Percentiles rank a stretch among this genome's conserved stretches.
Conservation (phyloP, 352 stramenopile genomes). For the Phytophthora chlamydospora region DNA sequence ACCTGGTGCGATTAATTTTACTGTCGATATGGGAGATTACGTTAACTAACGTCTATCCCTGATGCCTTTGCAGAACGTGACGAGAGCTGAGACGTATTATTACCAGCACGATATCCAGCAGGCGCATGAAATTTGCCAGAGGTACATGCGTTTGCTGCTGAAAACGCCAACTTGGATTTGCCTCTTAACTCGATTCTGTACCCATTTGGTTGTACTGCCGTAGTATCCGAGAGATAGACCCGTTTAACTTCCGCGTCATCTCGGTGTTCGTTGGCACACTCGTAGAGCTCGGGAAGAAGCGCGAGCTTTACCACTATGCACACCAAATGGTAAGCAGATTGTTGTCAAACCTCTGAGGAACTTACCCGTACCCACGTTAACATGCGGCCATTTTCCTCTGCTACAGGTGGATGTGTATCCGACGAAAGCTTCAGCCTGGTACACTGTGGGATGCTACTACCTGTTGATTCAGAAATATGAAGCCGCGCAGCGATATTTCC, state of each 20-base stretch:
- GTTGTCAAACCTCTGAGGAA: neutral
- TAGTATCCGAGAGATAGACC: constrained; percentile 76
- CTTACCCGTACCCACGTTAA: constrained; percentile 2
- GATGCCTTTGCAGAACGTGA: constrained; percentile 55
- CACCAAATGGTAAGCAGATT: constrained; percentile 88
- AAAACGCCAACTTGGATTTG: neutral
- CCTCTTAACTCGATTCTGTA: neutral
- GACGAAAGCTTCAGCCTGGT: constrained; percentile 94
- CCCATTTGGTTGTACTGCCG: neutral
- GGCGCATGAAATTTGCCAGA: constrained; percentile 79
- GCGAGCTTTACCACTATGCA: constrained; percentile 95
- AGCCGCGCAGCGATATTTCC: constrained; percentile 95
- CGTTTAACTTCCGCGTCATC: constrained; percentile 83
- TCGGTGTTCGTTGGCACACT: constrained; percentile 90
- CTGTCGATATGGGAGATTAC: neutral
- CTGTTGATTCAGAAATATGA: constrained; percentile 94
- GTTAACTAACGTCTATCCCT: constrained; percentile 16
- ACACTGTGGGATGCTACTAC: constrained; percentile 97
- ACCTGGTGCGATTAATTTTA: constrained; percentile 51
- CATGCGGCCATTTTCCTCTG: neutral
- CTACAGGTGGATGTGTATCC: constrained; percentile 92
- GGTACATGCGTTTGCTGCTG: constrained; percentile 37
- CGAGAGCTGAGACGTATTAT: constrained; percentile 82
- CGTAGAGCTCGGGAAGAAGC: constrained; percentile 93
- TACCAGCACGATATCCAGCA: constrained; percentile 87